phyloP scores from a whole-genome alignment of 2,329 filamentous ascomycete genomes.

The Dothideomycetidae sp. region DNA sequence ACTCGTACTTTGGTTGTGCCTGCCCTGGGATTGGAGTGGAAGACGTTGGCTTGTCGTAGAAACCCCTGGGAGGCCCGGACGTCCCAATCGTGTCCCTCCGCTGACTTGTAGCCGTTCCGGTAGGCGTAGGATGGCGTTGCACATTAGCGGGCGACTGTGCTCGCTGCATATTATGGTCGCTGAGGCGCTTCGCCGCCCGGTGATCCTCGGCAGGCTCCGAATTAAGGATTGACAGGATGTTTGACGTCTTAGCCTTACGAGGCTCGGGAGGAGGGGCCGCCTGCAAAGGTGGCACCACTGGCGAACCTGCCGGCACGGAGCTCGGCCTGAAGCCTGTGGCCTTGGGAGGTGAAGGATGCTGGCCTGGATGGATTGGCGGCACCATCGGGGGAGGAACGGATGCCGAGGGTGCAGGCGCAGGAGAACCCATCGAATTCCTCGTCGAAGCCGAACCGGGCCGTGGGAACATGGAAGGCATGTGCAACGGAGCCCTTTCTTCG shows the following conservation, averaged over 20 bases:
- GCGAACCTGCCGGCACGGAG: constrained; percentile 15
- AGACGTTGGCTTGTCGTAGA: constrained; percentile 6
- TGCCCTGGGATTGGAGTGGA: constrained; percentile 5
- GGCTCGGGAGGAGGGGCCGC: constrained; percentile 17
- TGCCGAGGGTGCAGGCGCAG: constrained; percentile 9
- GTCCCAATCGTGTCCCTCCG: constrained; percentile 9
- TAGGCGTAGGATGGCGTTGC: constrained; percentile 11
- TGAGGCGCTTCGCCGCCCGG: constrained; percentile 17
- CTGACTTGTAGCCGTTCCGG: constrained; percentile 2
- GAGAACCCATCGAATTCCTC: constrained; percentile 11
- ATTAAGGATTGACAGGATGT: constrained; percentile 23
- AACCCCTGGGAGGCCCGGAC: constrained; percentile 6
- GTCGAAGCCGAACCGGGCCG: constrained; percentile 11
- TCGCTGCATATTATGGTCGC: constrained; percentile 16
- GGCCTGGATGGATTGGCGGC: constrained; percentile 11
- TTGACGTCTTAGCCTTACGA: constrained; percentile 23
- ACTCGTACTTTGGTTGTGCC: constrained; percentile 9
- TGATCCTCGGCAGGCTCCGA: constrained; percentile 21
- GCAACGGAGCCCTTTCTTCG: constrained; percentile 20
- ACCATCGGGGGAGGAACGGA: constrained; percentile 8
- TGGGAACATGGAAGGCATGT: constrained; percentile 14
- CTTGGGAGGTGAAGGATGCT: constrained; percentile 19
- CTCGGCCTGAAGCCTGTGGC: constrained; percentile 19
- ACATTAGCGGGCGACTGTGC: constrained; percentile 12
- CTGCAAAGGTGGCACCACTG: constrained; percentile 14